Conservation (phyloP, 805 yeast genomes). For the Cyberlindnera mycetangii region DNA sequence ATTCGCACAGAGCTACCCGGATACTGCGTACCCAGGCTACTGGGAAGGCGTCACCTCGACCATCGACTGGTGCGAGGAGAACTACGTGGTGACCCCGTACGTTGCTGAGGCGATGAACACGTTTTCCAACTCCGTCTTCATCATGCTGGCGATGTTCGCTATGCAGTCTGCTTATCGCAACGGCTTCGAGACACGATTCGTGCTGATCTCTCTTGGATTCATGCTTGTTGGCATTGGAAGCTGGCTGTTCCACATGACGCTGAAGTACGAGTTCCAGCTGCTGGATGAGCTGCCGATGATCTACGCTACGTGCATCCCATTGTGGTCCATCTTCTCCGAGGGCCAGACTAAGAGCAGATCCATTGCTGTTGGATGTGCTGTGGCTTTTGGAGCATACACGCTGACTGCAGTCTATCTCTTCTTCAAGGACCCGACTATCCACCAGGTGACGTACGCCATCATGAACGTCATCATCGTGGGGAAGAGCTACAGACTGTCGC, state of each 20-base stretch:
- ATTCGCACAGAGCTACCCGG: conserved; percentile 53
- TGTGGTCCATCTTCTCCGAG: conserved; percentile 77
- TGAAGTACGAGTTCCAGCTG: conserved; percentile 83
- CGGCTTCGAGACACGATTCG: conserved; percentile 65
- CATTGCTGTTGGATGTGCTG: conserved; percentile 42
- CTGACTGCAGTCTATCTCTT: conserved; percentile 72
- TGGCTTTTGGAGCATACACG: conserved; percentile 50
- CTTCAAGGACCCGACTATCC: conserved; percentile 80
- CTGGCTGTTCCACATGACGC: conserved; percentile 96
- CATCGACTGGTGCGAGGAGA: conserved; percentile 99
- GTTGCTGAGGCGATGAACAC: conserved; percentile 92
- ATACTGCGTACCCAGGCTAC: conserved; percentile 51
- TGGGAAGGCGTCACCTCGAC: conserved; percentile 91
- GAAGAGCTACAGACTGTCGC: conserved; percentile 53
- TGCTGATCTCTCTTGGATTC: conserved; percentile 74
- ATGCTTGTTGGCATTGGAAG: conserved; percentile 88
- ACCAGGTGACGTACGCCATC: conserved; percentile 80
- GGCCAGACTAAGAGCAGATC: conserved; percentile 40
- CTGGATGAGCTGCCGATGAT: conserved; percentile 98
- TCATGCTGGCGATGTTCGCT: conserved; percentile 59
- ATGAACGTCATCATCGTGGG: conserved; percentile 72
- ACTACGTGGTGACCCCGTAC: conserved; percentile 81
- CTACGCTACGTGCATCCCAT: conserved; percentile 94
- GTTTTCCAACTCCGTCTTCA: conserved; percentile 62
- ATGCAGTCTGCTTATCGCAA: conserved; percentile 58